A percentile compares a stretch with the other conserved stretches of the same genome.
phyloP scores from a whole-genome alignment of 2,329 filamentous ascomycete genomes.

The Fusarium hainanense region DNA sequence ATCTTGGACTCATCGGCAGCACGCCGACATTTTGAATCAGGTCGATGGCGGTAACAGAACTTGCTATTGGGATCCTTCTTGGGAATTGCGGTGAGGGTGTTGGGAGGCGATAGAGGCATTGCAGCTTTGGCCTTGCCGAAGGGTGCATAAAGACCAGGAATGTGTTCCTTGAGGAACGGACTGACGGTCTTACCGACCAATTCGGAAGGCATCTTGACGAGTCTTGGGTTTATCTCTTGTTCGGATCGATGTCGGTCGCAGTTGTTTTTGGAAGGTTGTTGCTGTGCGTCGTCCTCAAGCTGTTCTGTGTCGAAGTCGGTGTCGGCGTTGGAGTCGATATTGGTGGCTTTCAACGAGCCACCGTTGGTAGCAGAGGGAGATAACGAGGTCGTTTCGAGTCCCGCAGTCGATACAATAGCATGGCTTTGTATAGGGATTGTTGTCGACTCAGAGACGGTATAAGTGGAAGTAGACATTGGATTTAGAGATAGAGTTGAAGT shows the following conservation, averaged over 20 bases:
- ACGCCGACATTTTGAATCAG: slow-evolving; percentile 91
- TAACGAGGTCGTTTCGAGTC: slow-evolving; percentile 20
- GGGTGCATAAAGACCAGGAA: slow-evolving; percentile 88
- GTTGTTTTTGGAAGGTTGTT: slow-evolving; percentile 54
- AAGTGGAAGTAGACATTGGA: slow-evolving; percentile 31
- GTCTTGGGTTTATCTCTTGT: slow-evolving; percentile 60
- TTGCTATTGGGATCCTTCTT: slow-evolving; percentile 78
- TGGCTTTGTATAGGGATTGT: slow-evolving; percentile 37
- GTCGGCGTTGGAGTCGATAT: slow-evolving; percentile 7
- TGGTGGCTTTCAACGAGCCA: slow-evolving; percentile 32
- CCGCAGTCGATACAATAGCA: slow-evolving; percentile 29
- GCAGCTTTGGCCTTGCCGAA: slow-evolving; percentile 67
- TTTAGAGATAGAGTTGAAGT: slow-evolving; percentile 21
- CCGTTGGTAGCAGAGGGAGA: slow-evolving; percentile 21
- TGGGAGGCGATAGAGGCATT: slow-evolving; percentile 27
- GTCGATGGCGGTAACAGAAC: slow-evolving; percentile 94
- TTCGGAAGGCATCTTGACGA: slow-evolving; percentile 70
- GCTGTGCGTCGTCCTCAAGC: slow-evolving; percentile 26
- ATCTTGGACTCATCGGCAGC: slow-evolving; percentile 96
- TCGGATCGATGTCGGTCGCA: slow-evolving; percentile 64
- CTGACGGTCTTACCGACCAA: slow-evolving; percentile 82
- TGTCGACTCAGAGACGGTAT: slow-evolving; percentile 6
- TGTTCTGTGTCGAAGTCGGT: slow-evolving; percentile 5
- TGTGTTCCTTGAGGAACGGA: slow-evolving; percentile 91
- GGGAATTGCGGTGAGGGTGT: slow-evolving; percentile 44